phyloP scores from a whole-genome alignment of 2,329 filamentous ascomycete species.

The Rasamsonia emersonii region DNA sequence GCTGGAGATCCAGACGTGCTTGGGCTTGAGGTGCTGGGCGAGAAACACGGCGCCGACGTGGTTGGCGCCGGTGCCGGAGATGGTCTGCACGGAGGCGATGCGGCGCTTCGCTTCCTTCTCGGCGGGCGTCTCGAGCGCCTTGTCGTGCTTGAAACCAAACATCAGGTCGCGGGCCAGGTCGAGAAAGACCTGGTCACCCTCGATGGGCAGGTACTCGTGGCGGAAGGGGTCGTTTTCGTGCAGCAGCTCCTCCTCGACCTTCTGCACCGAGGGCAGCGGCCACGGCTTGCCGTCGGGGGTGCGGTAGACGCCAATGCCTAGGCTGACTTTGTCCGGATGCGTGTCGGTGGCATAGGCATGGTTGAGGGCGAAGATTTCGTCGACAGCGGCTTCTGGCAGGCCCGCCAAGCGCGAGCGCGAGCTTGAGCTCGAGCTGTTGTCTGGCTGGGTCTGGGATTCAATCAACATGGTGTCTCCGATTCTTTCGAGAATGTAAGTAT shows the following conservation, averaged over 20 bases:
- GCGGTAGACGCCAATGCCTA: slow-evolving; percentile 85
- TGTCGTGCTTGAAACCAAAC: slow-evolving; percentile 39
- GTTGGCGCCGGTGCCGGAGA: slow-evolving; percentile 91
- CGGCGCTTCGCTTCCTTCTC: slow-evolving; percentile 27
- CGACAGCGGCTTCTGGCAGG: slow-evolving; percentile 80
- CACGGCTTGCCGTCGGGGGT: slow-evolving; percentile 93
- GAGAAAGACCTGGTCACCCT: slow-evolving; percentile 75
- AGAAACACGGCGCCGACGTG: slow-evolving; percentile 90
- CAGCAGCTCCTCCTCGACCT: slow-evolving; percentile 64
- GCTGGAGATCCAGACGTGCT: slow-evolving; percentile 78
- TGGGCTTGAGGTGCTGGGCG: slow-evolving; percentile 66
- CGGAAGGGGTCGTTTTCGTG: slow-evolving; percentile 78
- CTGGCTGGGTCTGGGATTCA: too few relatives aligned
- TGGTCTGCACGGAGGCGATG: slow-evolving; percentile 73
- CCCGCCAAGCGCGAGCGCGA: too few relatives aligned
- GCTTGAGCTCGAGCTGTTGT: too few relatives aligned
- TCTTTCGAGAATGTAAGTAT: too few relatives aligned
- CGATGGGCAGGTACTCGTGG: slow-evolving; percentile 96
- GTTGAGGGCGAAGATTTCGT: slow-evolving; percentile 85
- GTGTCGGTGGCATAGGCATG: slow-evolving; percentile 71
- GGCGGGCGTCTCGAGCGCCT: slow-evolving; percentile 45
- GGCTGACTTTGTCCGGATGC: slow-evolving; percentile 67
- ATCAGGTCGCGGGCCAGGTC: slow-evolving; percentile 81
- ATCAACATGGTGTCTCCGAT: too few relatives aligned
- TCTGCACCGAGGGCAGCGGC: slow-evolving; percentile 86